Percentiles rank a stretch among this genome's conserved stretches.
Conservation (phyloP, 169 alveolate species). For the Plasmodium gallinaceum region DNA sequence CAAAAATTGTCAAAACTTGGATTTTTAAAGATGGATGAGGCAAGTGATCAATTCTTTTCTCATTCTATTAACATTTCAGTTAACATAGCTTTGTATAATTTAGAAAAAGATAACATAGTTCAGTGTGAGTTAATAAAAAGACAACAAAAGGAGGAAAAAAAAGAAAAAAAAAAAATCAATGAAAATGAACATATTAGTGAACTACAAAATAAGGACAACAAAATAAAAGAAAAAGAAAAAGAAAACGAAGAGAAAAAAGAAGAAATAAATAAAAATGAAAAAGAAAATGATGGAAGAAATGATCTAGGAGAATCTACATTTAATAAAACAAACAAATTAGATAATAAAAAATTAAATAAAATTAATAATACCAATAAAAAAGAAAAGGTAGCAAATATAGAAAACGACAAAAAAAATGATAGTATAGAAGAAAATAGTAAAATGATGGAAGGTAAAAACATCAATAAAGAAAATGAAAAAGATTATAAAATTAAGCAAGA, state of each 20-base stretch:
- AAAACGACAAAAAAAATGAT: background rate
- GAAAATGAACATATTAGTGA: conserved; percentile 2
- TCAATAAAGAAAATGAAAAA: background rate
- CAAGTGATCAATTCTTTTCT: conserved; percentile 31
- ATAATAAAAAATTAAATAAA: background rate
- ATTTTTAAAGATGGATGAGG: conserved; percentile 51
- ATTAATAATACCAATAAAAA: no score
- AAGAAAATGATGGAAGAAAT: background rate
- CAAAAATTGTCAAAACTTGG: conserved; percentile 44
- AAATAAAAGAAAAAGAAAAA: background rate
- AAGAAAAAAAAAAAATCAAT: background rate
- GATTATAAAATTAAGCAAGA: background rate
- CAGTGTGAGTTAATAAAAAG: conserved; percentile 2
- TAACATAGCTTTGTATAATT: conserved; percentile 63
- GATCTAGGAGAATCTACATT: background rate
- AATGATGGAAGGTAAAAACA: background rate
- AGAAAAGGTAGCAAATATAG: background rate
- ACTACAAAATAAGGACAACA: background rate
- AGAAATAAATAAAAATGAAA: background rate
- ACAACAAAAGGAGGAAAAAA: background rate
- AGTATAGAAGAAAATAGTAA: background rate
- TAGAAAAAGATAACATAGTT: conserved; percentile 15
- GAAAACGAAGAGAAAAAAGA: conserved; percentile 2
- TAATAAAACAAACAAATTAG: background rate
- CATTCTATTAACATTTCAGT: conserved; percentile 62